Percentiles rank a stretch among this genome's conserved stretches.
These are phyloP conservation scores for Suhomyces yuchorum DNA, from an alignment of 1,139 yeast species.

Conservation along the genomic window DNA sequence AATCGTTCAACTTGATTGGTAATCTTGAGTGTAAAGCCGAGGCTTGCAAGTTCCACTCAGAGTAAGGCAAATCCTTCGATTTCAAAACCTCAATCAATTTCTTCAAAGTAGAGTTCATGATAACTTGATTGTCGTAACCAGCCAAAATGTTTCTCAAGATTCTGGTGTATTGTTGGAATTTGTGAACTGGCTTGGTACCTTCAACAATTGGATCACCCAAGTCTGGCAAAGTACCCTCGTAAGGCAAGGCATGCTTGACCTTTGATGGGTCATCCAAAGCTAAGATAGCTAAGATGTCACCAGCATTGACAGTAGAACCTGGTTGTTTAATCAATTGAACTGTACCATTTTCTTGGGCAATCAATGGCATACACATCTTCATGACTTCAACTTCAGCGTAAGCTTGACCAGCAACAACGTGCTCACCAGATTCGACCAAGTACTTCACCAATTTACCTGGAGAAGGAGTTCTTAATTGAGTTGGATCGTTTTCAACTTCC, in stretches of 20 bases:
- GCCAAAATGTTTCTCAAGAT: conserved; percentile 76
- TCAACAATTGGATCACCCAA: conserved; percentile 78
- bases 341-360: conserved; percentile 90
- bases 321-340: conserved; percentile 95
- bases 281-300: conserved; percentile 93
- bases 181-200: conserved; percentile 84
- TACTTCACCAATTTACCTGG: conserved; percentile 97
- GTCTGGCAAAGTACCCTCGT: conserved; percentile 90
- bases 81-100: conserved; percentile 71
- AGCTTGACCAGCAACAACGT: conserved; percentile 86
- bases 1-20: conserved; percentile 73
- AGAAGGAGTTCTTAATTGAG: conserved; percentile 96
- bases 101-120: conserved; percentile 80
- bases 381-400: conserved; percentile 98
- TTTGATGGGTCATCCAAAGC: conserved; percentile 95
- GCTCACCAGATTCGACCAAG: conserved; percentile 94
- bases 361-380: conserved; percentile 96
- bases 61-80: conserved; percentile 82
- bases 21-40: conserved; percentile 93
- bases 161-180: conserved; percentile 58
- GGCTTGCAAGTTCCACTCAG: conserved; percentile 84
- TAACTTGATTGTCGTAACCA: conserved; percentile 95
- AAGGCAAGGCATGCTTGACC: conserved; percentile 95
- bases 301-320: conserved; percentile 95
- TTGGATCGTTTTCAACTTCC: conserved; percentile 96